Evolutionary conservation across 345 rosid genomes (phyloP).

Genomic region (Acer yangbiense): DNA sequence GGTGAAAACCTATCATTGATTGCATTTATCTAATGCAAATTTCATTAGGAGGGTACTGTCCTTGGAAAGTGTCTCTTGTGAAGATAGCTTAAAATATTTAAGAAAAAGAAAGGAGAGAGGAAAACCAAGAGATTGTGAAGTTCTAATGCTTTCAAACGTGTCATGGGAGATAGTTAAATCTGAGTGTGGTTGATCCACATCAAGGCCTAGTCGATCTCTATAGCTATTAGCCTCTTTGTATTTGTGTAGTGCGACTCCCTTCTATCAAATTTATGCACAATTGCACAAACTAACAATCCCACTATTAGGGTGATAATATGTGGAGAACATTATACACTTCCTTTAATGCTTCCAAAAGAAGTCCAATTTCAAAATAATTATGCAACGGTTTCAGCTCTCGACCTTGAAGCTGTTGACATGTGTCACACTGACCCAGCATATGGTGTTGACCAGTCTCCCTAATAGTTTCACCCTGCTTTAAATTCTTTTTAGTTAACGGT

Average conservation of each 20-base stretch:
- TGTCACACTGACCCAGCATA: background rate
- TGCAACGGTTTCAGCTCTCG: background rate
- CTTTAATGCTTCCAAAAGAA: background rate
- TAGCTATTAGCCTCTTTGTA: background rate
- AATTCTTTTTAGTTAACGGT: background rate
- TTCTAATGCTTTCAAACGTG: background rate
- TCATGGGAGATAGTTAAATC: background rate
- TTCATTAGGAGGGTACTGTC: no score
- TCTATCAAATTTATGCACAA: background rate
- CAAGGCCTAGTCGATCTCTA: background rate
- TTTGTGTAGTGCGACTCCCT: background rate
- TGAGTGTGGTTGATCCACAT: background rate
- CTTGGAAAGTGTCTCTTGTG: background rate
- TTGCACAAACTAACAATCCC: no score
- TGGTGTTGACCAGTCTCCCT: background rate
- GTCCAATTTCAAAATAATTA: background rate
- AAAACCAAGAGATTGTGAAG: background rate
- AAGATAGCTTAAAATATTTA: no score
- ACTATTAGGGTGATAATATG: background rate
- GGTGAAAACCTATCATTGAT: no score
- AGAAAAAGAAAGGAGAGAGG: background rate
- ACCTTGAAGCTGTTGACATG: background rate
- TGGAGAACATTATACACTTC: background rate
- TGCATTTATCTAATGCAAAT: background rate
- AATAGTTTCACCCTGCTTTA: background rate